These are phyloP conservation scores for Zarea fungicola DNA, from an alignment of 2,329 filamentous ascomycete genomes.

Conservation along the genomic window DNA sequence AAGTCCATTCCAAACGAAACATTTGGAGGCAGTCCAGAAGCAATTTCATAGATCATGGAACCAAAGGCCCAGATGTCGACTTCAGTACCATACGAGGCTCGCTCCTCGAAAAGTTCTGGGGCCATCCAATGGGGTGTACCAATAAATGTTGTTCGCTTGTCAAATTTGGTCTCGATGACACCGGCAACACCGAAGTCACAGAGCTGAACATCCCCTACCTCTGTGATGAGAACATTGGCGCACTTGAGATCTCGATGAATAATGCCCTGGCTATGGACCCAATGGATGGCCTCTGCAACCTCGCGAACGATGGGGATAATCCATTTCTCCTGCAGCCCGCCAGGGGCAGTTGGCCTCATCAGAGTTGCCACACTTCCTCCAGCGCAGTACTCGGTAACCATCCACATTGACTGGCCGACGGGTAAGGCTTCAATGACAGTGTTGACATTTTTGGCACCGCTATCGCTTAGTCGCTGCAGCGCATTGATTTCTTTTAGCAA, in stretches of 20 bases:
- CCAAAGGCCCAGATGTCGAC: conserved; percentile 85
- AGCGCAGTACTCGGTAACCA: conserved; percentile 80
- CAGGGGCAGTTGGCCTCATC: conserved; percentile 62
- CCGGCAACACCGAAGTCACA: conserved; percentile 83
- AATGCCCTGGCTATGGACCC: conserved; percentile 64
- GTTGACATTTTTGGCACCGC: conserved; percentile 73
- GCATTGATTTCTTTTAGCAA: conserved; percentile 65
- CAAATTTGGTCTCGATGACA: conserved; percentile 67
- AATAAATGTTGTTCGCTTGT: conserved; percentile 75
- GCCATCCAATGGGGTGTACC: conserved; percentile 87
- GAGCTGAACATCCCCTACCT: conserved; percentile 70
- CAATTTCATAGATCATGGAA: conserved; percentile 75
- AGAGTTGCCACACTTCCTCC: conserved; percentile 75
- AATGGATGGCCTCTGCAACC: conserved; percentile 59
- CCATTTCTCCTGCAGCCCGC: conserved; percentile 64
- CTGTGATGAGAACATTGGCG: conserved; percentile 75
- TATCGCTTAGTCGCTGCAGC: conserved; percentile 67
- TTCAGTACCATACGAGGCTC: conserved; percentile 62
- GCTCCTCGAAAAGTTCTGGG: conserved; percentile 65
- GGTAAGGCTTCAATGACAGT: conserved; percentile 73
- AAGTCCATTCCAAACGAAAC: conserved; percentile 46
- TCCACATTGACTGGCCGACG: conserved; percentile 77
- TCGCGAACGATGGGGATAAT: conserved; percentile 64
- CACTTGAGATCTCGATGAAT: conserved; percentile 70
- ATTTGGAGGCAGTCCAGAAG: conserved; percentile 70